Percentiles rank a stretch among this genome's conserved stretches.
Conservation (phyloP, 768 basidiomycete species). For the Boletus insuetus region DNA sequence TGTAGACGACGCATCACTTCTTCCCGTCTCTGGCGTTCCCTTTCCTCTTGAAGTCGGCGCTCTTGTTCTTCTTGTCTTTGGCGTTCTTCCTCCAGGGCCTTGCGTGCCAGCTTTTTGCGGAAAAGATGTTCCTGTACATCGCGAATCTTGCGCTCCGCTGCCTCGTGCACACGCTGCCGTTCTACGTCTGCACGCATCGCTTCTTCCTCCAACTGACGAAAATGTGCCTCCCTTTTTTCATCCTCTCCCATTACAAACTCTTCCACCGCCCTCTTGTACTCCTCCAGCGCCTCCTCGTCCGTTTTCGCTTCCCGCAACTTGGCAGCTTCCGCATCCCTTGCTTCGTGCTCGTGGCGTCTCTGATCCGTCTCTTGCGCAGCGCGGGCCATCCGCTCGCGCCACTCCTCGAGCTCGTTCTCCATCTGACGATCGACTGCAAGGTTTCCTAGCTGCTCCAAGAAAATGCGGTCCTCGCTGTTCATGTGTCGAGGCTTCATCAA, state of each 20-base stretch:
- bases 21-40: conserved; percentile 11
- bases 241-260: conserved; percentile 18
- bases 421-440: conserved; percentile 16
- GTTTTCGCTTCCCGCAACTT: conserved; percentile 14
- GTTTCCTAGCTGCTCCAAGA: conserved; percentile 20
- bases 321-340: conserved; percentile 19
- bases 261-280: conserved; percentile 16
- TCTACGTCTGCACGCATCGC: conserved; percentile 12
- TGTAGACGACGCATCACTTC: background rate
- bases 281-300: conserved; percentile 14
- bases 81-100: conserved; percentile 14
- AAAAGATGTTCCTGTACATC: conserved; percentile 22
- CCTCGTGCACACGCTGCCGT: conserved; percentile 19
- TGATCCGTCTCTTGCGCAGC: conserved; percentile 16
- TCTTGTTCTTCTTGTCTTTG: conserved; percentile 7
- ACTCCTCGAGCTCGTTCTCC: conserved; percentile 16
- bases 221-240: conserved; percentile 1
- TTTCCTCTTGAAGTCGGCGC: conserved; percentile 4
- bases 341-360: conserved; percentile 14
- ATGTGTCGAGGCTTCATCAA: conserved; percentile 18
- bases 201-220: conserved; percentile 12
- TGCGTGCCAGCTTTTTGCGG: conserved; percentile 5
- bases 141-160: conserved; percentile 18
- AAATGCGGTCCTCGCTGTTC: conserved; percentile 22
- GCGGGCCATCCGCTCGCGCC: conserved; percentile 21